Evolutionary conservation across 2,329 filamentous ascomycete species (phyloP), one percentile per base, ranked within the genome.

Genomic region (Shiraia sp.): DNA sequence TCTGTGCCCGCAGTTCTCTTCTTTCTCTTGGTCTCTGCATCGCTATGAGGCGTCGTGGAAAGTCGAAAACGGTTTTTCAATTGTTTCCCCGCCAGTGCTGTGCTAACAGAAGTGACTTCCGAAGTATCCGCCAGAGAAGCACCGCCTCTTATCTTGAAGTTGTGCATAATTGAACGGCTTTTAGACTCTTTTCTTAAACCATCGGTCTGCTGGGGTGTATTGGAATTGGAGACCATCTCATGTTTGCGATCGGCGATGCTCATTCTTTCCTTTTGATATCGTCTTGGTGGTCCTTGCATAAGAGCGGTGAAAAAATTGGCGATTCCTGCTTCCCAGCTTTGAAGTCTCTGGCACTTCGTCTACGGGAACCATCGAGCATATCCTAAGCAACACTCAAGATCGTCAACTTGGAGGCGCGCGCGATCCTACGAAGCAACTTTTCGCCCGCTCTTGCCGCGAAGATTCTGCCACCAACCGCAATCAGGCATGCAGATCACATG

Each of bases 161-260:
- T 61, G 13, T 49, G 51, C 60, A 62, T 63, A 2, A 63, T 59
- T 12, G 59, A 27, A 6, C 55, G 52, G 5, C 55, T 57, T n/a
- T 62, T 62, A 19, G 40, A 49, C 17, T 44, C 51, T 26, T 57
- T 39, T 31, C 56, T 51, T 4, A 23, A 8, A 29, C 8, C 19
- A 4, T 22, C 19, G 8, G 19, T 8, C 4, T 22, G 19, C 4
- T 22, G 19, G 4, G 19, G 19, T 8, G 8, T 22, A 22, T 22
- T 22, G 19, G 19, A 4, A 22, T 4, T 22, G 8, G 19, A 5
- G 8, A 22, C 19, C 4, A 22, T 22, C 4, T 22, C 19, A 22
- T 22, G 19, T 4, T 22, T 22, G 19, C 19, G 19, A 22, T 22
- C 8, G 19, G 19, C 19, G 19, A 22, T 22, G 19, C 19, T 22